These are phyloP conservation scores for Pholiota conissans DNA, from an alignment of 768 basidiomycete genomes.

Conservation along the genomic window DNA sequence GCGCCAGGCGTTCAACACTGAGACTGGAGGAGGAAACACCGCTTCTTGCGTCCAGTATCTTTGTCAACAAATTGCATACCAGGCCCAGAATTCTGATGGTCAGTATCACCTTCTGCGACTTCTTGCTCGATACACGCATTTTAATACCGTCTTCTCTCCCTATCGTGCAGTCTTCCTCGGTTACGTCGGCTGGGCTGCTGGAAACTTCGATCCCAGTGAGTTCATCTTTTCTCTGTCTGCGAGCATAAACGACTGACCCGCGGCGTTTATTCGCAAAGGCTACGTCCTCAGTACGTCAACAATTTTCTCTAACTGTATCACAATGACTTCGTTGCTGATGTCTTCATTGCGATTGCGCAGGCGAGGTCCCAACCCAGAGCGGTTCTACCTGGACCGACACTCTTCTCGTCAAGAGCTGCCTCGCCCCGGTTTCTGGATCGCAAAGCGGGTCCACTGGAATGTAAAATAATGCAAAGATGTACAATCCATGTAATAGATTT, in stretches of 20 bases:
- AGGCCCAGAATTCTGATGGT: conserved; percentile 52
- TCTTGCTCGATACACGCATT: neutral
- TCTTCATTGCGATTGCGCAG: conserved; percentile 2
- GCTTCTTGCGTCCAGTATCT: conserved; percentile 47
- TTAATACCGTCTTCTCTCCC: neutral
- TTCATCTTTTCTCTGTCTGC: neutral
- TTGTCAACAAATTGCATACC: conserved; percentile 46
- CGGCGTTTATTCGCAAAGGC: conserved; percentile 6
- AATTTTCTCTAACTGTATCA: neutral
- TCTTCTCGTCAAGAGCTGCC: conserved; percentile 35
- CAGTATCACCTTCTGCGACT: conserved; percentile 5
- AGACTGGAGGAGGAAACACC: conserved; percentile 60
- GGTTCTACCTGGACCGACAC: conserved; percentile 41
- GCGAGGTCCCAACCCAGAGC: conserved; percentile 29
- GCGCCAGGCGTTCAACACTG: conserved; percentile 60
- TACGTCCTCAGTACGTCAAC: conserved; percentile 32
- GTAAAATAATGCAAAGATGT: neutral
- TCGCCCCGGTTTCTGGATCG: conserved; percentile 28
- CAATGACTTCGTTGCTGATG: too few species aligned
- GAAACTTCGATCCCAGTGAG: conserved; percentile 42
- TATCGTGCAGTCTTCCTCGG: conserved; percentile 44
- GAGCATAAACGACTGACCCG: neutral
- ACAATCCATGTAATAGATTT: neutral
- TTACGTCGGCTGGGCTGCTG: conserved; percentile 59
- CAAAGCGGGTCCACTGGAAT: conserved; percentile 21